Evolutionary conservation across 352 stramenopile genomes (phyloP).

Genomic region (Phytophthora idaei): DNA sequence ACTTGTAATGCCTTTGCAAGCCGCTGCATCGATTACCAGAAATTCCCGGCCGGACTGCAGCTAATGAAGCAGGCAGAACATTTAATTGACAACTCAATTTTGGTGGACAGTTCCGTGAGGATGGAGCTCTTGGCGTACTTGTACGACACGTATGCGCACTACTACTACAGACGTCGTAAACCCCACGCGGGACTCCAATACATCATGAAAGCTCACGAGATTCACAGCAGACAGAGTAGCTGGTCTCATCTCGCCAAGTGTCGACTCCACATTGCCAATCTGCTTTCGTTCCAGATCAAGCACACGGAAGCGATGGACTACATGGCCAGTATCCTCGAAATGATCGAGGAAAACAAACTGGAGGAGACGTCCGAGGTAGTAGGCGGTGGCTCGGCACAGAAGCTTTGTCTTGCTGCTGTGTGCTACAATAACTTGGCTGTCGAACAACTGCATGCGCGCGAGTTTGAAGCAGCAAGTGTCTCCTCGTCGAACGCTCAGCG

Average conservation of each 20-base stretch:
- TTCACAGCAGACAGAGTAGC: slow-evolving; percentile 73
- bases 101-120: slow-evolving; percentile 52
- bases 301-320: slow-evolving; percentile 81
- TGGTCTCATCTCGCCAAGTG: slow-evolving; percentile 91
- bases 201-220: slow-evolving; percentile 83
- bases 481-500: slow-evolving; percentile 87
- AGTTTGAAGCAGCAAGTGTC: slow-evolving; percentile 77
- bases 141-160: slow-evolving; percentile 89
- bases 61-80: slow-evolving; percentile 84
- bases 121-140: slow-evolving; percentile 84
- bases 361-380: slow-evolving; percentile 48
- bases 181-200: slow-evolving; percentile 84
- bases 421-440: slow-evolving; percentile 94
- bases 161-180: slow-evolving; percentile 90
- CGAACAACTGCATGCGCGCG: slow-evolving; percentile 87
- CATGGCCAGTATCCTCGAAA: slow-evolving; percentile 83
- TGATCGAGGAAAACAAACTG: slow-evolving; percentile 91
- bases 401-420: slow-evolving; percentile 89
- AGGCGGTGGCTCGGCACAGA: slow-evolving; percentile 75
- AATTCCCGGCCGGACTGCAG: slow-evolving; percentile 77
- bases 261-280: slow-evolving; percentile 80
- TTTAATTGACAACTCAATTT: slow-evolving; percentile 79
- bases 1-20: slow-evolving; percentile 90
- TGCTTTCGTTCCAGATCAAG: slow-evolving; percentile 78
- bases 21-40: slow-evolving; percentile 83